Base-by-base conservation (phyloP, 2,329 filamentous ascomycete genomes). In the Hyphodiscus sp. region DNA sequence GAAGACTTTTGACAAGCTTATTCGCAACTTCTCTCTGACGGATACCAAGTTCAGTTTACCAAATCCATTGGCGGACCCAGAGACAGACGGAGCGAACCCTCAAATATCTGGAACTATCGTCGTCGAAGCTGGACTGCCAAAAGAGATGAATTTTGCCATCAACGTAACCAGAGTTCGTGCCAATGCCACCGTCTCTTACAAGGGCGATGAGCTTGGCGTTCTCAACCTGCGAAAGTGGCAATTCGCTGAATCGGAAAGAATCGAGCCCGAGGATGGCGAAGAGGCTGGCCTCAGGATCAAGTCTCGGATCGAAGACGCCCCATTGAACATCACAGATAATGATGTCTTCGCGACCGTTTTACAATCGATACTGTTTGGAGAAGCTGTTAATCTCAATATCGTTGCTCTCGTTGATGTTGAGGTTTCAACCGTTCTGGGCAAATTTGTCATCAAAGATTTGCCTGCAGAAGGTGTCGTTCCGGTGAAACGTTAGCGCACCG, bases 31-130 rank as follows among this genome's bases (percentile, higher is more conserved):
- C 67, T 87, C 90, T 20, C 74, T 97, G 60, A 82, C 84, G 1
- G 81, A 96, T 66, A 89, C 95, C 42, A 83, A 95, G 63, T 96
- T 99, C 69, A 82, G 81, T 47, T 74, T 99, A 45, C 94, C 94
- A 0, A 83, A 91, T 63, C 87, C 89, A 0, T 81, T 86, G 63
- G 89, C 90, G 2, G 83, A 91, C 18, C 88, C 89, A 0, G 81
- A 79, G 53, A 82, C 85, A 11, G 87, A 89, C 0, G 82, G 85
- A 49, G 77, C 86, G 3, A 81, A 86, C 51, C 91, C 91, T 10
- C 84, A 81, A 51, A 84, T 99, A 16, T 95, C 90, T 29, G 91
- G 91, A 2, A 85, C 86, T 19, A 86, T 96, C 45, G 76, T 88
- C 56, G 91, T 91, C 11, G 75, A 91, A 18, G 86, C 95, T 23